phyloP scores from a whole-genome alignment of 73 alveolate species.

The Paraurostyla sp. region DNA sequence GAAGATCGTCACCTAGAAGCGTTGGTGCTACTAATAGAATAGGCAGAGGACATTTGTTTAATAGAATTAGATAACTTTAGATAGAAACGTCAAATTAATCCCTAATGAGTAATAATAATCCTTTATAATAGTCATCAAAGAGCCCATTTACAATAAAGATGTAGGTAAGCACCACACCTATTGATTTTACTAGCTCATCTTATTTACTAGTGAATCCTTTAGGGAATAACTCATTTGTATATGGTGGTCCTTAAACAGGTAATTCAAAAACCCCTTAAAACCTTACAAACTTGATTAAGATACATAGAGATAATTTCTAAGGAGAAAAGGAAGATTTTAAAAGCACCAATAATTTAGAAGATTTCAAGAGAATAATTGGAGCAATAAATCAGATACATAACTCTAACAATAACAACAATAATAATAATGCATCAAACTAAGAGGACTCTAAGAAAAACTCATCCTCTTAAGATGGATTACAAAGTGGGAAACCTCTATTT shows the following conservation, averaged over 20 bases:
- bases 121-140: neutral
- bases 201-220: neutral
- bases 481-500: neutral
- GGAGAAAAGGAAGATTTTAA: neutral
- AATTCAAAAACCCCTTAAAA: conserved; percentile 32
- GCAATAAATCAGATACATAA: neutral
- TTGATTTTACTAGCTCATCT: conserved; percentile 17
- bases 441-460: neutral
- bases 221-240: neutral
- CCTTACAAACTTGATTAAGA: neutral
- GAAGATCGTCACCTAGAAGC: conserved; percentile 27
- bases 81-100: conserved; percentile 34
- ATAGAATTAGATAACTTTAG: conserved; percentile 3
- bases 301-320: neutral
- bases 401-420: neutral
- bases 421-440: neutral
- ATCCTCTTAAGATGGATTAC: neutral
- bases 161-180: conserved; percentile 30
- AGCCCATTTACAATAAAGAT: neutral
- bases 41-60: conserved; percentile 4
- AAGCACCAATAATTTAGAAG: neutral
- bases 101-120: neutral
- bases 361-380: neutral
- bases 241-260: too few species aligned
- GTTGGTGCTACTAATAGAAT: conserved; percentile 10